Conservation (phyloP, 1,139 yeast genomes). For the Geotrichum phurueaensis region DNA sequence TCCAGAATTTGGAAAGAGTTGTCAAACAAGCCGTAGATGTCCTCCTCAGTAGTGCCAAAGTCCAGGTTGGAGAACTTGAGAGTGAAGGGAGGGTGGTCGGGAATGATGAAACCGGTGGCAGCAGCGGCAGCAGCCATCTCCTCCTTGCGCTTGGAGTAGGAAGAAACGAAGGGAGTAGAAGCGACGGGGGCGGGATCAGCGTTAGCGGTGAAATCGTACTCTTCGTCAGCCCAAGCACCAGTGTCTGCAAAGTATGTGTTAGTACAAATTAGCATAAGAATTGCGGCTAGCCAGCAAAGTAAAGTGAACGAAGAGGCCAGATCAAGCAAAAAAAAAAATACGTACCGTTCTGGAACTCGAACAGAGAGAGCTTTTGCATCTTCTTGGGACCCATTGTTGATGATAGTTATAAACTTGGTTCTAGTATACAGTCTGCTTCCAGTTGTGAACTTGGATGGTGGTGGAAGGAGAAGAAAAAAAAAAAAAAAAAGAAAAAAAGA, state of each 20-base stretch:
- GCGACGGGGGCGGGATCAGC: conserved; percentile 8
- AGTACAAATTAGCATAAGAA: background rate
- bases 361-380: conserved; percentile 11
- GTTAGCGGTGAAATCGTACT: conserved; percentile 15
- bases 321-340: background rate
- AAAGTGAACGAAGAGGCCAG: background rate
- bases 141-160: conserved; percentile 1
- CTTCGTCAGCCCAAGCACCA: conserved; percentile 26
- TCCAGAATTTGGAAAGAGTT: conserved; percentile 54
- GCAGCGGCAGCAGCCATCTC: conserved; percentile 4
- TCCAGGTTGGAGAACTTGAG: conserved; percentile 85
- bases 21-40: conserved; percentile 55
- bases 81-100: conserved; percentile 86
- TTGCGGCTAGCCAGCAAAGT: background rate
- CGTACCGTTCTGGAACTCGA: conserved; percentile 16
- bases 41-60: conserved; percentile 69
- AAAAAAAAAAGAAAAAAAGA: background rate
- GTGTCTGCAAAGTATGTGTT: conserved; percentile 38
- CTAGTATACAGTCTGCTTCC: background rate
- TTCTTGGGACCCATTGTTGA: conserved; percentile 14
- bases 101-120: conserved; percentile 64
- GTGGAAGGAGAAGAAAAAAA: background rate
- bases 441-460: conserved; percentile 1
- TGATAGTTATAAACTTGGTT: background rate
- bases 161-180: conserved; percentile 4